Conservation (phyloP, 305 asterid species). For the Rubia balearica region DNA sequence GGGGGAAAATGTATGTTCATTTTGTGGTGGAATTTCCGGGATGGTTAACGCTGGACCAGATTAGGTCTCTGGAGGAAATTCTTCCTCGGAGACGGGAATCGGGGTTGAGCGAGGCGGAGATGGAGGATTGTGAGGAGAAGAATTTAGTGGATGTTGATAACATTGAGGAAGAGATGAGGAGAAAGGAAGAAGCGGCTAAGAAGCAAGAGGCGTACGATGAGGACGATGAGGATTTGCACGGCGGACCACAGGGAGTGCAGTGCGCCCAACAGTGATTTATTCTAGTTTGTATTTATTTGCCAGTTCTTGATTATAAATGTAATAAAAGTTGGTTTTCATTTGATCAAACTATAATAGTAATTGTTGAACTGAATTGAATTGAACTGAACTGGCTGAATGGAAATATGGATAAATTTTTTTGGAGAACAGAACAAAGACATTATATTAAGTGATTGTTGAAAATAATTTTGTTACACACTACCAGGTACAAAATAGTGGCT, state of each 20-base stretch:
- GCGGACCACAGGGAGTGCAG: slow-evolving; percentile 43
- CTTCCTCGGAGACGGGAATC: slow-evolving; percentile 33
- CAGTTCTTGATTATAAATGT: too few species aligned
- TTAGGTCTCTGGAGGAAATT: slow-evolving; percentile 11
- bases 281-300: too few species aligned
- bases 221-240: slow-evolving; percentile 46
- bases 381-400: too few species aligned
- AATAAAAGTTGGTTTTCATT: too few species aligned
- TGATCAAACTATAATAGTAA: too few species aligned
- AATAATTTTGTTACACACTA: too few species aligned
- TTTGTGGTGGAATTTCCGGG: background rate
- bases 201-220: slow-evolving; percentile 40
- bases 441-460: too few species aligned
- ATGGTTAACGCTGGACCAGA: background rate
- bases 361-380: too few species aligned
- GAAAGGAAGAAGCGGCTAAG: slow-evolving; percentile 39
- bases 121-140: slow-evolving; percentile 61
- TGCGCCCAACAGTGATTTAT: slow-evolving; percentile 79
- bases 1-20: background rate
- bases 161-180: slow-evolving; percentile 65
- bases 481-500: too few species aligned
- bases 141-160: slow-evolving; percentile 44
- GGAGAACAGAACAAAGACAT: too few species aligned
- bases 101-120: slow-evolving; percentile 41
- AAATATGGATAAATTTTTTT: too few species aligned